phyloP scores from a whole-genome alignment of 352 stramenopile species.

The Globisporangium camurandrum region DNA sequence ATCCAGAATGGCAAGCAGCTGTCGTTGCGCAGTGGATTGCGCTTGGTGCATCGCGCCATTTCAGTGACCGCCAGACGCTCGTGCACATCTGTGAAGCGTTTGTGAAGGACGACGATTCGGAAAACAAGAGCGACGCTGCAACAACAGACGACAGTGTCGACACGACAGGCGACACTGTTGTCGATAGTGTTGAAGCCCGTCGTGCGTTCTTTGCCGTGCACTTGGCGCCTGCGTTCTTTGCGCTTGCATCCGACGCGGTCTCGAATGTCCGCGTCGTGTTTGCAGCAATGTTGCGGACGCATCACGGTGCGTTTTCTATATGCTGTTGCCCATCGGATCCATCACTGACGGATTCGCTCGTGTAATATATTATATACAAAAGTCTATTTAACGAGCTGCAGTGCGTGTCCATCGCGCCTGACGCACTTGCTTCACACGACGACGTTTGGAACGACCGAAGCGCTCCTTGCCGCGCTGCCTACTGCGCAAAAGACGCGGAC shows the following conservation, averaged over 20 bases:
- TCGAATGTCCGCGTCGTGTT: conserved; percentile 72
- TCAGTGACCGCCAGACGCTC: conserved; percentile 64
- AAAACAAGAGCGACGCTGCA: background rate
- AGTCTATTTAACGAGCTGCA: conserved; percentile 22
- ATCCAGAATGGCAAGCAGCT: conserved; percentile 36
- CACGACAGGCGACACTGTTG: background rate
- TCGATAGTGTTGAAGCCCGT: conserved; percentile 1
- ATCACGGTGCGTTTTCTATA: conserved; percentile 27
- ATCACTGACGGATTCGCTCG: background rate
- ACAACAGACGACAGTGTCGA: background rate
- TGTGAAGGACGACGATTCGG: conserved; percentile 15
- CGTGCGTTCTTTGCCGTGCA: conserved; percentile 41
- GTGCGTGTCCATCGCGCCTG: conserved; percentile 24
- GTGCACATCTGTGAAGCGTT: conserved; percentile 59
- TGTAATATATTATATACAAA: background rate
- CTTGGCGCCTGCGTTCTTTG: conserved; percentile 45
- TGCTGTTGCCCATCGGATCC: background rate
- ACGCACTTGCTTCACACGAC: conserved; percentile 16
- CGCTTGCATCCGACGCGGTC: conserved; percentile 47
- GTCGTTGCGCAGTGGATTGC: conserved; percentile 42
- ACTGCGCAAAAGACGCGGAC: too few relatives aligned
- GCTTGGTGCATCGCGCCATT: conserved; percentile 45
- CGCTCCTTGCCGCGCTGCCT: conserved; percentile 22
- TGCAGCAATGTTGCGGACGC: conserved; percentile 30
- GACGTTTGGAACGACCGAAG: conserved; percentile 18